Percentiles rank a stretch among this genome's conserved stretches.
Evolutionary conservation across 495 filamentous ascomycete genomes (phyloP).

Genomic region (Thozetella sp.): DNA sequence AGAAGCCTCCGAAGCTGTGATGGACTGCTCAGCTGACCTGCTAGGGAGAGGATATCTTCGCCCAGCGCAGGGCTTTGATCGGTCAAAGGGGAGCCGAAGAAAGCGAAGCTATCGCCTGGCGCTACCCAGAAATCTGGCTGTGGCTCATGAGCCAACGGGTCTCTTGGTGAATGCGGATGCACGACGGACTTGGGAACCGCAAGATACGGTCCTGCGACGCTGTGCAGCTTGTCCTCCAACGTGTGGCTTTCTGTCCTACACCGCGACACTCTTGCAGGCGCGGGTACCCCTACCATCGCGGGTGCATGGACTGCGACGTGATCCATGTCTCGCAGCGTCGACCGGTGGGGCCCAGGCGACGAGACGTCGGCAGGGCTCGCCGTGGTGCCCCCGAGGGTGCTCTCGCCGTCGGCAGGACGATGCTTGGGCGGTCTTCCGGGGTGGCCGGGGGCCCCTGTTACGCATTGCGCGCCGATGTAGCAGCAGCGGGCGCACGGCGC

Average conservation of each 20-base stretch:
- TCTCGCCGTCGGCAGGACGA: not conserved
- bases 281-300: not conserved
- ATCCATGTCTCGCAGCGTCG: slow-evolving; percentile 2
- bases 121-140: not conserved
- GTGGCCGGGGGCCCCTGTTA: slow-evolving; percentile 5
- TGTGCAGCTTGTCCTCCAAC: not conserved
- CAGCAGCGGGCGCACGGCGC: slow-evolving; percentile 6
- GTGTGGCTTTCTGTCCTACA: not conserved
- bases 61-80: not conserved
- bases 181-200: not conserved
- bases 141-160: not conserved
- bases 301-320: not conserved
- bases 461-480: slow-evolving; percentile 1
- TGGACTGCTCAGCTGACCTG: slow-evolving; percentile 2
- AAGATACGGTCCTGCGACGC: not conserved
- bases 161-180: not conserved
- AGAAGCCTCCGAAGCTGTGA: not conserved
- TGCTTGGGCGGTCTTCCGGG: slow-evolving; percentile 6
- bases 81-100: not conserved
- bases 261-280: not conserved
- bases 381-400: not conserved
- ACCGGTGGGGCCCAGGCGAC: not conserved
- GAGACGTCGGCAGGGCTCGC: not conserved
- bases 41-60: not conserved
- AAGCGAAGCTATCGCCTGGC: not conserved